Evolutionary conservation across 1,139 yeast species (phyloP), one percentile per base, ranked within the genome.

Genomic region (Geotrichum fermentans): DNA sequence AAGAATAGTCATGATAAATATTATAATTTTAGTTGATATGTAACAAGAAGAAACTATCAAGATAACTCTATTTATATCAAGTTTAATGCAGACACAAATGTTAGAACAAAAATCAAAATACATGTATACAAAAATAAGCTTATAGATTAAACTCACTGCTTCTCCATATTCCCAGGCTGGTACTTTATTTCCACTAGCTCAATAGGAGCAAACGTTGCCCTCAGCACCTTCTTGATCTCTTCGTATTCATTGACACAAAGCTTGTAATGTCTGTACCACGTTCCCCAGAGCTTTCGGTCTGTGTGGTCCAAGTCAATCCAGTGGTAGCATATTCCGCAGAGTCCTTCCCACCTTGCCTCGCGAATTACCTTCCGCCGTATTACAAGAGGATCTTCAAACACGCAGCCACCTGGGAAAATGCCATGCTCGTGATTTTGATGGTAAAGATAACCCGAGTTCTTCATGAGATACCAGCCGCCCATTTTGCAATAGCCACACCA

Each of bases 391-490:
- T 61, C 64, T 42, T 61, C 64, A 49, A 61, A 59, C 2, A 61
- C 54, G 35, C 55, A 49, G 7, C 62, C 63, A n/a, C 57, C 59
- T 21, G 64, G 64, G 39, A 59, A 59, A 17, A 61, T 55, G 30
- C 64, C 64, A 36, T 61, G 64, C 50, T 61, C 64, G 40, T 61
- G 62, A 52, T 61, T 61, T 47, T 61, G 61, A 47, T 61, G 64
- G 46, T 61, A 61, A 32, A 61, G 48, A 45, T 61, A 61, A 7
- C 63, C 63, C 29, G 61, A 56, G 49, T 61, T 61, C 39, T 61
- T 61, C 58, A 61, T 58, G 33, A 58, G 45, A 43, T 52, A 55
- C 53, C 56, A 61, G 3, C 56, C 56, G 2, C 62, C 61, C 20
- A 54, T 50, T 14, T 53, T 55, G 51, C 64, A 61, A 40, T 59